A percentile compares a stretch with the other conserved stretches of the same genome.
Conservation (phyloP, 2,329 filamentous ascomycete genomes). For the Penicillium decumbens region DNA sequence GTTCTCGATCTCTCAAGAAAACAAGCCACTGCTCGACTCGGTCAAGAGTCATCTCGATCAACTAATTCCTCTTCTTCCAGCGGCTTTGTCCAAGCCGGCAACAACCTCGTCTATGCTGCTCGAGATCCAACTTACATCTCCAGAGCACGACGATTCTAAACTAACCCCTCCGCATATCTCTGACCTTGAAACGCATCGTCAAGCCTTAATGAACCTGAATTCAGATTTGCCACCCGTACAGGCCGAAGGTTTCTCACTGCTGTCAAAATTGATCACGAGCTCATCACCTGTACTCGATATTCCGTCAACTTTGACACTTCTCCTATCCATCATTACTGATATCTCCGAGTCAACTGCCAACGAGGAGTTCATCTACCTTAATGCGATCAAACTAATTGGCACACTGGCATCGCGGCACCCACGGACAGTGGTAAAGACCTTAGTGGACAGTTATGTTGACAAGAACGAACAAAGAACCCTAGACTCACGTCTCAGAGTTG, state of each 20-base stretch:
- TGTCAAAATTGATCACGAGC: slow-evolving; percentile 38
- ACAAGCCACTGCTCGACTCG: slow-evolving; percentile 26
- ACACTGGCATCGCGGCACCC: slow-evolving; percentile 41
- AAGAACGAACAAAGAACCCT: slow-evolving; percentile 33
- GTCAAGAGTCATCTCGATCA: slow-evolving; percentile 36
- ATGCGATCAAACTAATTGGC: slow-evolving; percentile 42
- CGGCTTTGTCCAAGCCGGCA: slow-evolving; percentile 34
- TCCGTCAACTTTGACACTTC: slow-evolving; percentile 38
- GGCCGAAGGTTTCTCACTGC: slow-evolving; percentile 41
- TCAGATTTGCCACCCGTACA: slow-evolving; percentile 42
- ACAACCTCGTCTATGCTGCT: slow-evolving; percentile 42
- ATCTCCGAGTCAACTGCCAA: slow-evolving; percentile 29
- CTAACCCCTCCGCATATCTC: slow-evolving; percentile 25
- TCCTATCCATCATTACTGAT: slow-evolving; percentile 39
- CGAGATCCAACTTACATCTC: slow-evolving; percentile 37
- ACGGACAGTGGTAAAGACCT: slow-evolving; percentile 38
- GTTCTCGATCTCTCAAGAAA: slow-evolving; percentile 32
- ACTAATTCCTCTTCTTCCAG: slow-evolving; percentile 33
- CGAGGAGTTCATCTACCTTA: slow-evolving; percentile 44
- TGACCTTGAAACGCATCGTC: slow-evolving; percentile 41
- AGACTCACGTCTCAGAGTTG: slow-evolving; percentile 41
- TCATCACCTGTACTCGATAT: slow-evolving; percentile 43
- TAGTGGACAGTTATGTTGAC: slow-evolving; percentile 41
- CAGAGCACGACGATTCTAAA: slow-evolving; percentile 21
- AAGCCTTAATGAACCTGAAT: slow-evolving; percentile 39